Base-by-base conservation (phyloP, 176 grass and related monocot genomes). In the Phoenix dactylifera region DNA sequence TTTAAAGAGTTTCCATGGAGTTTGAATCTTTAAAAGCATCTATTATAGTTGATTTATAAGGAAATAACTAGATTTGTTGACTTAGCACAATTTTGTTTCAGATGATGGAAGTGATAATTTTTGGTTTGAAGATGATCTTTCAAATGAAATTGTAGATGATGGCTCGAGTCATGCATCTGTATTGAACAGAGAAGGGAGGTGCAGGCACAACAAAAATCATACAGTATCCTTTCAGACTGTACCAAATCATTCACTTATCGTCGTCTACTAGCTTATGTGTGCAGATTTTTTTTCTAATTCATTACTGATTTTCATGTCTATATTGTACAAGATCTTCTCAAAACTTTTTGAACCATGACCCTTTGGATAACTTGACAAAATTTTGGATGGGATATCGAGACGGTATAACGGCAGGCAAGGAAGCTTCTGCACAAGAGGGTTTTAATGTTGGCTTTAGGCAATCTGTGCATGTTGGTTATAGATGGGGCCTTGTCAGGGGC, bases 351-450 rank as follows among this genome's bases (percentile, higher is more conserved):
- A 44, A 44, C 10, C 35, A 44, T 3, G 10, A 30, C 10, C 12
- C 24, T 16, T 26, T 52, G 20, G 24, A 35, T 18, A 14, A 18
- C 65, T 56, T 68, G 52, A 68, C 65, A 44, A 22, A 54, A 63
- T 50, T 59, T 32, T 65, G 88, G 87, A 83, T 93, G 81, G 94
- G 94, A 54, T 98, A 98, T 56, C 77, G 94, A 50, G 94, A 98
- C 29, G 94, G 94, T 16, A 81, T 89, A 75, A 74, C 70, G 9
- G 70, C 79, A 72, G 84, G 93, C 30, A 76, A 86, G 67, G 79
- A 98, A 62, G 79, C 78, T 51, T 82, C 79, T 54, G 82, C 84
- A 4, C 94, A 93, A 77, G 94, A 86, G 54, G 94, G 88, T 10
- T 98, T 93, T 70, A 98, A 89, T 59, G 19, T 69, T 83, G 94